These are phyloP conservation scores for Tuber magnatum DNA, from an alignment of 495 filamentous ascomycete species.

Conservation along the genomic window DNA sequence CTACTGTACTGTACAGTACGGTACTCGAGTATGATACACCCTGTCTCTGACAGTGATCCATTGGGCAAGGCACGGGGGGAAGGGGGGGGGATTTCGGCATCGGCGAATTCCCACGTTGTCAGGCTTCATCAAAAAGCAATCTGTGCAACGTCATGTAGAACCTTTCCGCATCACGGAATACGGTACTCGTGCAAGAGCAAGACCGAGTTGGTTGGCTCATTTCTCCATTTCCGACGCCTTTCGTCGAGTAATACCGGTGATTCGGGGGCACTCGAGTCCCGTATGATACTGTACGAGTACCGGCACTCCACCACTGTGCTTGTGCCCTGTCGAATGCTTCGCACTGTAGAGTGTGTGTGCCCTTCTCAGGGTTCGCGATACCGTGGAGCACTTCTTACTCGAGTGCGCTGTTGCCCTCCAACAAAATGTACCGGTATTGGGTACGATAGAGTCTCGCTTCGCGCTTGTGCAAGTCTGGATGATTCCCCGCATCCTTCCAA, in stretches of 20 bases:
- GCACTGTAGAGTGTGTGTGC: neutral
- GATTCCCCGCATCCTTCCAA: neutral
- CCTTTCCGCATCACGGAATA: neutral
- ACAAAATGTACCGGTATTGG: neutral
- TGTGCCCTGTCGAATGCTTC: neutral
- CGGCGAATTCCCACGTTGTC: conserved; percentile 1
- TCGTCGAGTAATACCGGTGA: neutral
- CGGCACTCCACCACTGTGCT: neutral
- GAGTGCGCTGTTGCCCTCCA: neutral
- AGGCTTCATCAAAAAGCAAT: neutral
- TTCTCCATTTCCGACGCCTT: neutral
- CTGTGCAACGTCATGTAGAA: neutral
- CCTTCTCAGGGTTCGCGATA: neutral
- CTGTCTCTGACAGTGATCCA: neutral
- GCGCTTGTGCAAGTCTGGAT: neutral
- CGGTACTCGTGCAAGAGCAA: neutral
- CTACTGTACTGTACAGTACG: neutral
- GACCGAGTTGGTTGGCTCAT: neutral
- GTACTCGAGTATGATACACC: too few relatives aligned
- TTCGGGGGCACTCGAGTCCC: neutral
- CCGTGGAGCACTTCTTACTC: neutral
- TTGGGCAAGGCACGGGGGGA: neutral
- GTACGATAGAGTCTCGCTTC: neutral
- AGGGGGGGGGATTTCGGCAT: neutral
- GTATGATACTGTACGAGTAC: neutral